These are phyloP conservation scores for Coleophoma crateriformis DNA, from an alignment of 2,329 filamentous ascomycete genomes.

Conservation along the genomic window DNA sequence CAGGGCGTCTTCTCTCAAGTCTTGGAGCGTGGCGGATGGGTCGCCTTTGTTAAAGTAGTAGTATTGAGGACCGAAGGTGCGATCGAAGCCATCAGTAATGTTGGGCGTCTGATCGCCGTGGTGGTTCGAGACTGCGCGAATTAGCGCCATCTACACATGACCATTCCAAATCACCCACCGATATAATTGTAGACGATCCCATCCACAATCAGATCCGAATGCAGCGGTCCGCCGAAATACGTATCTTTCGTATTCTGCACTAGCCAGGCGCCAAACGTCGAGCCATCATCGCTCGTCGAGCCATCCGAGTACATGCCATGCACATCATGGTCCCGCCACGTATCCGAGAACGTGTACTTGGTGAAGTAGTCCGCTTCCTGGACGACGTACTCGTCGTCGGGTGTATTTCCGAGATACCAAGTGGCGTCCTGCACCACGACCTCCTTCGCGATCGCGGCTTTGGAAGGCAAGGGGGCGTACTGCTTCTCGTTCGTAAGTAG, in stretches of 20 bases:
- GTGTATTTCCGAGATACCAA: conserved; percentile 51
- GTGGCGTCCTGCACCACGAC: conserved; percentile 58
- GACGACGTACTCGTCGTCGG: conserved; percentile 47
- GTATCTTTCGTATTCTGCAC: conserved; percentile 61
- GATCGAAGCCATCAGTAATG: conserved; percentile 58
- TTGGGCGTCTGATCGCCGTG: conserved; percentile 59
- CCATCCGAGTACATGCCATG: conserved; percentile 52
- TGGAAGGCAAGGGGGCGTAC: conserved; percentile 45
- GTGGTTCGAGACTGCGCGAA: conserved; percentile 47
- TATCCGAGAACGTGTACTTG: conserved; percentile 57
- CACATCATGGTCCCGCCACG: conserved; percentile 51
- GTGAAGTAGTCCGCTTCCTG: conserved; percentile 58
- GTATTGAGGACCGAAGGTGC: conserved; percentile 59
- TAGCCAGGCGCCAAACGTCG: conserved; percentile 54
- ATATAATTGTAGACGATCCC: conserved; percentile 63
- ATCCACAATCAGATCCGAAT: conserved; percentile 58
- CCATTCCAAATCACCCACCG: conserved; percentile 12
- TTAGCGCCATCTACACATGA: background rate
- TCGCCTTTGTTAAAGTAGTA: conserved; percentile 57
- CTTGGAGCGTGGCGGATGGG: conserved; percentile 36
- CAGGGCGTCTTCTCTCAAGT: conserved; percentile 47
- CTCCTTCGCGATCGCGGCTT: conserved; percentile 33
- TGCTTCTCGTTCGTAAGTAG: conserved; percentile 50
- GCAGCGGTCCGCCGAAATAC: conserved; percentile 55
- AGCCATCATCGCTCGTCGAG: conserved; percentile 40